Percentiles rank a stretch among this genome's conserved stretches.
Evolutionary conservation across 176 grass and related monocot species (phyloP).

Genomic region (Puya raimondii): DNA sequence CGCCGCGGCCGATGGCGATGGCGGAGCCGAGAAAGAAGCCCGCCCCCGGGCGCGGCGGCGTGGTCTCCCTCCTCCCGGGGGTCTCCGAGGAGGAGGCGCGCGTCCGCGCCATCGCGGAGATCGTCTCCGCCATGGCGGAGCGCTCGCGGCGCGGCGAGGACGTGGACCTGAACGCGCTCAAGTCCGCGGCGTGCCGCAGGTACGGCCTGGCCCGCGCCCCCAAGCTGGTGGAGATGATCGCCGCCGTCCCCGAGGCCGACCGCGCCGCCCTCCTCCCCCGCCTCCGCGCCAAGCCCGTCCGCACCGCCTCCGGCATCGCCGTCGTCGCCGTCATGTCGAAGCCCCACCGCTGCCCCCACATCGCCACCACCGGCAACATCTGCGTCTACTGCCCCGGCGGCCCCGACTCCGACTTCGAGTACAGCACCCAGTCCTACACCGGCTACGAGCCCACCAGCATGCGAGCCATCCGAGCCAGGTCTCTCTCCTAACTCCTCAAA

Average conservation of each 20-base stretch:
- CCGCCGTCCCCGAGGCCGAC: constrained; percentile 85
- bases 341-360: constrained; percentile 91
- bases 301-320: constrained; percentile 87
- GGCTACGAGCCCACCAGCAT: constrained; percentile 98
- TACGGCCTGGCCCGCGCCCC: constrained; percentile 83
- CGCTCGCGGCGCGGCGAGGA: constrained; percentile 83
- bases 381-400: constrained; percentile 94
- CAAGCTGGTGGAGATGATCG: constrained; percentile 96
- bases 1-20: constrained; percentile 17
- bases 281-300: constrained; percentile 92
- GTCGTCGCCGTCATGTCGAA: constrained; percentile 99
- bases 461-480: constrained; percentile 87
- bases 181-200: constrained; percentile 78
- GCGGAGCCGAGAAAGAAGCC: constrained; percentile 64
- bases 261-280: constrained; percentile 66
- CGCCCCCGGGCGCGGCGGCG: constrained; percentile 68
- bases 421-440: constrained; percentile 95
- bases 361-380: constrained; percentile 91
- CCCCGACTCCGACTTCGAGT: constrained; percentile 96
- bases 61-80: constrained; percentile 40
- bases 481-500: neutral
- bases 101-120: constrained; percentile 91
- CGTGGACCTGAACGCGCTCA: constrained; percentile 93
- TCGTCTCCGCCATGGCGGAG: constrained; percentile 93
- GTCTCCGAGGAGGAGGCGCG: constrained; percentile 88